A percentile compares a stretch with the other conserved stretches of the same genome.
These are phyloP conservation scores for Penicillium palitans DNA, from an alignment of 2,329 filamentous ascomycete species.

Conservation along the genomic window DNA sequence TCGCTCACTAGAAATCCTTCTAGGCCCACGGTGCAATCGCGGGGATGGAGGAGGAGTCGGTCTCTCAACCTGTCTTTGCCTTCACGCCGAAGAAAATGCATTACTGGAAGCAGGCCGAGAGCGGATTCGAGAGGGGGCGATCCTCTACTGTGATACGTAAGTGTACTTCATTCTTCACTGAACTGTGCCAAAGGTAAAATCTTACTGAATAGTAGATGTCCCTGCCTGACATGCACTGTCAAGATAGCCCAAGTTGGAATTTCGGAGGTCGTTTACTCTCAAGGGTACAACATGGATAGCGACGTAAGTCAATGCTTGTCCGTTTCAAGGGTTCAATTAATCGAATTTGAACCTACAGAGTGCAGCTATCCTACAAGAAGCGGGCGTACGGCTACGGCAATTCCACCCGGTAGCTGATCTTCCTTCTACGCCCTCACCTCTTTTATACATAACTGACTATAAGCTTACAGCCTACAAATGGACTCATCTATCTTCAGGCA, in stretches of 20 bases:
- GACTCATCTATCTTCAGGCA: conserved; percentile 62
- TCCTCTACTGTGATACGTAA: conserved; percentile 85
- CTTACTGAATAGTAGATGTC: conserved; percentile 57
- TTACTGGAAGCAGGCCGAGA: conserved; percentile 91
- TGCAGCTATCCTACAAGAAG: conserved; percentile 76
- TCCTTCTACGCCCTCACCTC: conserved; percentile 1
- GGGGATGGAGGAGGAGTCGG: conserved; percentile 68
- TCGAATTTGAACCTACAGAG: conserved; percentile 47
- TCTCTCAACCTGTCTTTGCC: conserved; percentile 84
- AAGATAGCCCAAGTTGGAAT: conserved; percentile 98
- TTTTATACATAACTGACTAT: conserved; percentile 3
- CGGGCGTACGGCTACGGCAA: conserved; percentile 81
- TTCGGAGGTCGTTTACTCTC: conserved; percentile 89
- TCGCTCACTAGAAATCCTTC: conserved; percentile 8
- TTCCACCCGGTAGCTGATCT: conserved; percentile 70
- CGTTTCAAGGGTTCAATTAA: neutral
- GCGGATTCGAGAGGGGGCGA: conserved; percentile 76
- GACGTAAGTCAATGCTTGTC: conserved; percentile 47
- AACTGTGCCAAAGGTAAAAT: neutral
- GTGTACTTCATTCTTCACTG: conserved; percentile 15
- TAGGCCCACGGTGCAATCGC: conserved; percentile 73
- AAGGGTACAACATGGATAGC: conserved; percentile 91
- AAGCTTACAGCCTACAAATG: conserved; percentile 59
- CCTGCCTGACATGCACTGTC: conserved; percentile 95
- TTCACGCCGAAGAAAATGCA: conserved; percentile 98